Conservation (phyloP, 1,284 basidiomycete genomes). For the Mycosarcoma mackinlayi region DNA sequence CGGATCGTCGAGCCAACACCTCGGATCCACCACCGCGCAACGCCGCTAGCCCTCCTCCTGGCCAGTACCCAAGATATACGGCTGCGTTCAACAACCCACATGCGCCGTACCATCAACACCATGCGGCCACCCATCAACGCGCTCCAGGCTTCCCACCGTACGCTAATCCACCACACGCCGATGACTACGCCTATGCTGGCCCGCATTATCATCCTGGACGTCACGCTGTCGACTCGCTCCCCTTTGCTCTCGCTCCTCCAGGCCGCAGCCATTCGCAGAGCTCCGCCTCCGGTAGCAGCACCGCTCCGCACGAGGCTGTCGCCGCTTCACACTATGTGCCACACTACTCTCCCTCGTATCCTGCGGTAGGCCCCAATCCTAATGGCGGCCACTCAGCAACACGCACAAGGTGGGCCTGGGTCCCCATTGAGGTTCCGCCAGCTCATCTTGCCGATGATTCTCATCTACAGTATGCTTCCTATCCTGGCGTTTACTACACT, state of each 20-base stretch:
- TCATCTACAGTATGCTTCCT: conserved; percentile 35
- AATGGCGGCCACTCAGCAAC: conserved; percentile 19
- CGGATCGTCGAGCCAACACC: conserved; percentile 20
- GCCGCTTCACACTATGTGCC: conserved; percentile 14
- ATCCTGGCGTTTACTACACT: conserved; percentile 21
- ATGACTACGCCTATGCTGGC: conserved; percentile 16
- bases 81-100: conserved; percentile 10
- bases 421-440: conserved; percentile 42
- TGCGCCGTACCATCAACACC: conserved; percentile 17
- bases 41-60: conserved; percentile 22
- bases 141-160: conserved; percentile 12
- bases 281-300: conserved; percentile 16
- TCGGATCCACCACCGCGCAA: conserved; percentile 5
- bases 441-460: conserved; percentile 34
- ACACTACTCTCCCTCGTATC: conserved; percentile 29
- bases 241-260: conserved; percentile 15
- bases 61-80: conserved; percentile 10
- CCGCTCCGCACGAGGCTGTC: conserved; percentile 14
- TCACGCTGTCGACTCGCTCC: conserved; percentile 12
- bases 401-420: conserved; percentile 51
- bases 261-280: conserved; percentile 28
- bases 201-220: conserved; percentile 10
- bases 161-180: not conserved
- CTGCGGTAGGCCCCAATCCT: conserved; percentile 25
- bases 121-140: conserved; percentile 4